phyloP scores from a whole-genome alignment of 208 protist genomes.

The Blechomonas ayalai region DNA sequence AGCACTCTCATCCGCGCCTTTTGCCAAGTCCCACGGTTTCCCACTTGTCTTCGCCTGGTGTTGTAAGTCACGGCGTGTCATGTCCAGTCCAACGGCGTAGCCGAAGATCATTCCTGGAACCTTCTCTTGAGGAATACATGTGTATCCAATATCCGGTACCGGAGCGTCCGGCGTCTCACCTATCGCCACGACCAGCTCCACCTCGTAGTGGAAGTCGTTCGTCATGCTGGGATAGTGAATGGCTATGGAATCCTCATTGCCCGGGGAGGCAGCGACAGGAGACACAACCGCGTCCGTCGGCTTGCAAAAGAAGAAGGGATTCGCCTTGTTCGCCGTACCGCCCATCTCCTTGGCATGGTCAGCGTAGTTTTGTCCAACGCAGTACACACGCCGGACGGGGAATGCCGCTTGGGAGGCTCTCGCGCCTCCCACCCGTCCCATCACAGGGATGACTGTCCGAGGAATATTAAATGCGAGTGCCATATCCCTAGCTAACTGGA shows the following conservation, averaged over 20 bases:
- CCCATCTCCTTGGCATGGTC: conserved; percentile 76
- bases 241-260: conserved; percentile 15
- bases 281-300: conserved; percentile 49
- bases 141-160: too few species aligned
- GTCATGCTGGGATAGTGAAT: conserved; percentile 54
- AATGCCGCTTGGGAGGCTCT: conserved; percentile 15
- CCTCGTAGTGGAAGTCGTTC: conserved; percentile 76
- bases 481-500: background rate
- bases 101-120: conserved; percentile 57
- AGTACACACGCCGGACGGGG: conserved; percentile 70
- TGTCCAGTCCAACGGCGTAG: conserved; percentile 80
- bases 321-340: conserved; percentile 18
- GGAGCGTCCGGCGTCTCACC: conserved; percentile 10
- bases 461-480: conserved; percentile 6
- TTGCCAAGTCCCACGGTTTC: conserved; percentile 79
- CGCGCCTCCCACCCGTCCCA: conserved; percentile 20
- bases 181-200: conserved; percentile 77
- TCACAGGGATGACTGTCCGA: conserved; percentile 34
- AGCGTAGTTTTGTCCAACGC: conserved; percentile 69
- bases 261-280: too few species aligned
- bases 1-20: conserved; percentile 70
- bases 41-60: conserved; percentile 54
- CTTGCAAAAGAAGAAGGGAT: conserved; percentile 82
- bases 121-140: too few species aligned
- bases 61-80: conserved; percentile 86